Percentiles rank a stretch among this genome's conserved stretches.
These are phyloP conservation scores for Fusarium albidum DNA, from an alignment of 2,329 filamentous ascomycete species.

Conservation along the genomic window DNA sequence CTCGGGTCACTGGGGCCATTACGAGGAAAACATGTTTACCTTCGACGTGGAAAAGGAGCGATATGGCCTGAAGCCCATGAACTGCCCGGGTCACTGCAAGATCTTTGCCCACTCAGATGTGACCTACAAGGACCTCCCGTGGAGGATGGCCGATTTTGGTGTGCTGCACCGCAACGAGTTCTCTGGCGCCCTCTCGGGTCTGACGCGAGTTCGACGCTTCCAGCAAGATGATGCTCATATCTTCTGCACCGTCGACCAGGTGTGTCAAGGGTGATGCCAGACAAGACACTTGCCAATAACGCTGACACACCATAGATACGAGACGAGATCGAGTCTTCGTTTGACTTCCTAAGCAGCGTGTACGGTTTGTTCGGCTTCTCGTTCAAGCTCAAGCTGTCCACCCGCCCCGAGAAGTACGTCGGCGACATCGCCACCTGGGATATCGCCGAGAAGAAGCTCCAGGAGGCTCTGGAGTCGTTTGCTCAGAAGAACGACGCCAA, in stretches of 20 bases:
- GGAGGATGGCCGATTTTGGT: conserved; percentile 94
- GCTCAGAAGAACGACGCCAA: conserved; percentile 64
- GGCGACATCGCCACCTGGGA: conserved; percentile 90
- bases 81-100: conserved; percentile 93
- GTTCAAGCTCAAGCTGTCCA: conserved; percentile 95
- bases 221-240: conserved; percentile 97
- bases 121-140: conserved; percentile 85
- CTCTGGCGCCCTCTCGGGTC: conserved; percentile 86
- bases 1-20: conserved; percentile 86
- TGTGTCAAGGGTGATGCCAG: conserved; percentile 18
- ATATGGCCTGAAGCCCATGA: conserved; percentile 91
- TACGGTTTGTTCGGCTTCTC: conserved; percentile 69
- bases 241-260: conserved; percentile 71
- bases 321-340: conserved; percentile 74
- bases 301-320: conserved; percentile 43
- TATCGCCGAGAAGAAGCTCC: conserved; percentile 82
- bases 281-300: neutral
- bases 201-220: conserved; percentile 93
- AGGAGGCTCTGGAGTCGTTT: conserved; percentile 82
- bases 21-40: conserved; percentile 89
- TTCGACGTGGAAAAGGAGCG: conserved; percentile 80
- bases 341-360: conserved; percentile 84
- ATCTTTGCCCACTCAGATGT: conserved; percentile 85
- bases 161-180: conserved; percentile 95
- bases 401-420: conserved; percentile 86